Evolutionary conservation across 495 filamentous ascomycete genomes (phyloP).

Genomic region (Glutinoglossum americanum): DNA sequence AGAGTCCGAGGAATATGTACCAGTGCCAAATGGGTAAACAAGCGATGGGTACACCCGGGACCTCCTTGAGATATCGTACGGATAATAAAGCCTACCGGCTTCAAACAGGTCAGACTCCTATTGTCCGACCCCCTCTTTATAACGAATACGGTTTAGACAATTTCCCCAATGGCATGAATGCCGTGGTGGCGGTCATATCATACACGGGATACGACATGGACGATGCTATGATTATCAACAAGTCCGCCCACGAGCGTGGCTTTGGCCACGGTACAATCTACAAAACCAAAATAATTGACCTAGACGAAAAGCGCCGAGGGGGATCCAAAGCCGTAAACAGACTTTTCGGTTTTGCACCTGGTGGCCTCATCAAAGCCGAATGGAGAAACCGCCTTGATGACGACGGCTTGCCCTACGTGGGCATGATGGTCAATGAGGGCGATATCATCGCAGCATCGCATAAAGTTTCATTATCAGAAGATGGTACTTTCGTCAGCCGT

Average conservation of each 20-base stretch:
- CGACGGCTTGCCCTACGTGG: slow-evolving; percentile 69
- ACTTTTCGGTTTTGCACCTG: slow-evolving; percentile 71
- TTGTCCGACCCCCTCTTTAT: slow-evolving; percentile 78
- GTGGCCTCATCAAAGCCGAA: slow-evolving; percentile 37
- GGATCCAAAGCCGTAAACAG: slow-evolving; percentile 38
- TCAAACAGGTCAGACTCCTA: slow-evolving; percentile 88
- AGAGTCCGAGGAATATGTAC: slow-evolving; percentile 98
- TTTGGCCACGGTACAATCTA: slow-evolving; percentile 93
- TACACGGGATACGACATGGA: slow-evolving; percentile 99
- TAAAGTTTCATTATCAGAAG: slow-evolving; percentile 39
- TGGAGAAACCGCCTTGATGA: slow-evolving; percentile 51
- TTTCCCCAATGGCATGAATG: slow-evolving; percentile 95
- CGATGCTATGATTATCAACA: slow-evolving; percentile 99
- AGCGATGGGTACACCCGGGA: slow-evolving; percentile 91
- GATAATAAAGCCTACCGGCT: slow-evolving; percentile 94
- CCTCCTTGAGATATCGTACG: slow-evolving; percentile 64
- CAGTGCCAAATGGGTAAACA: slow-evolving; percentile 99
- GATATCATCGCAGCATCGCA: slow-evolving; percentile 76
- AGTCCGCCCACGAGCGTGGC: slow-evolving; percentile 91
- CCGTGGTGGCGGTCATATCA: slow-evolving; percentile 90
- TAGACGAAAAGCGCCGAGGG: slow-evolving; percentile 48
- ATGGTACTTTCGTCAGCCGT: slow-evolving; percentile 35
- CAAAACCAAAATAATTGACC: slow-evolving; percentile 77
- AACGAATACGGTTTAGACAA: slow-evolving; percentile 95
- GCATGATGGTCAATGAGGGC: slow-evolving; percentile 51